These are phyloP conservation scores for Rubus parviflorus DNA, from an alignment of 306 rosid genomes.

Conservation along the genomic window DNA sequence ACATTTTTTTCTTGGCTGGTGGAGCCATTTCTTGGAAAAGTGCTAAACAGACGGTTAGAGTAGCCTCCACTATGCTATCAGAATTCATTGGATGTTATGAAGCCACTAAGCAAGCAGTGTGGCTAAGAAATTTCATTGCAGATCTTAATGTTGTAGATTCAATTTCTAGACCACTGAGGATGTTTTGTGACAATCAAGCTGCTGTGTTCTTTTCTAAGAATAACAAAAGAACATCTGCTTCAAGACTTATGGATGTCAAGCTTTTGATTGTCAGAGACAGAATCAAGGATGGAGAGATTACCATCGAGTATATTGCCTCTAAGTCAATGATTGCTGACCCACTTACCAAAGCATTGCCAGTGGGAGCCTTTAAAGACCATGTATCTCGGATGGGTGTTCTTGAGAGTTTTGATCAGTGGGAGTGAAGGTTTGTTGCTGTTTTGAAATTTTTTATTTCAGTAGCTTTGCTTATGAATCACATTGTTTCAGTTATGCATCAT, in stretches of 20 bases:
- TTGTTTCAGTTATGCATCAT: no score
- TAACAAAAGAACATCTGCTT: not conserved
- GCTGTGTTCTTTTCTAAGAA: no score
- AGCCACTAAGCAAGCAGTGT: not conserved
- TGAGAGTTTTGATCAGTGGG: no score
- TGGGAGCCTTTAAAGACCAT: no score
- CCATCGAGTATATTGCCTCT: not conserved
- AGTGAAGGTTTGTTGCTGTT: no score
- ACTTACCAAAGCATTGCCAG: not conserved
- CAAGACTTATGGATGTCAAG: not conserved
- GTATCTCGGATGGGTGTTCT: no score
- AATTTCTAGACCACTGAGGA: not conserved
- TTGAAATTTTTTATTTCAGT: no score
- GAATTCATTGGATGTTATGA: constrained; percentile 6
- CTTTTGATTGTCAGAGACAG: no score
- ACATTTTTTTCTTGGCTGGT: not conserved
- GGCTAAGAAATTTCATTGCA: not conserved
- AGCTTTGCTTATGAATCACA: no score
- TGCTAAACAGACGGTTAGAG: not conserved
- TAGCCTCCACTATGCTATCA: not conserved
- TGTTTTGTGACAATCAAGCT: not conserved
- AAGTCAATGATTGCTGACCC: not conserved
- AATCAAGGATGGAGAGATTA: not conserved
- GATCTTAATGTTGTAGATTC: not conserved
- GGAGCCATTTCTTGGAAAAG: not conserved